Conservation (phyloP, 495 filamentous ascomycete genomes). For the Penicillium pancosmium region DNA sequence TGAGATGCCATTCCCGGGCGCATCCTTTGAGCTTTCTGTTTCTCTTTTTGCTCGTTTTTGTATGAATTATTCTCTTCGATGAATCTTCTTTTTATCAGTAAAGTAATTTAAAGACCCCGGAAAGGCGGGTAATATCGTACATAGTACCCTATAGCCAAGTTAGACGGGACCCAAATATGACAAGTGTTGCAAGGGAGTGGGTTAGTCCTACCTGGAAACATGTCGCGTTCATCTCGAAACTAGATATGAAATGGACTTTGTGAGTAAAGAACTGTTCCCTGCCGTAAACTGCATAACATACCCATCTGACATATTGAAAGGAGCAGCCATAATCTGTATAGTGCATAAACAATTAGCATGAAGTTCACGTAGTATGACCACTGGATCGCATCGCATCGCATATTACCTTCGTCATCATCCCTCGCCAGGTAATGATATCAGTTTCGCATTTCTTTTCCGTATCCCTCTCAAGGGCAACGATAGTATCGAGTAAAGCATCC, state of each 20-base stretch:
- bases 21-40: slow-evolving; percentile 54
- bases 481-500: slow-evolving; percentile 77
- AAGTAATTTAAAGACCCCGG: neutral
- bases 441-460: slow-evolving; percentile 67
- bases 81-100: slow-evolving; percentile 59
- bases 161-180: slow-evolving; percentile 17
- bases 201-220: slow-evolving; percentile 71
- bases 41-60: slow-evolving; percentile 57
- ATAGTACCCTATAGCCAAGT: slow-evolving; percentile 66
- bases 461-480: slow-evolving; percentile 70
- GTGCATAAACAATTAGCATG: neutral
- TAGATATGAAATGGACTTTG: slow-evolving; percentile 33
- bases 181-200: neutral
- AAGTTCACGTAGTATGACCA: no score
- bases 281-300: slow-evolving; percentile 40
- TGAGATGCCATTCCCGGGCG: slow-evolving; percentile 61
- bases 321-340: slow-evolving; percentile 76
- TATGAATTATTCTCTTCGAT: slow-evolving; percentile 86
- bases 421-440: slow-evolving; percentile 90
- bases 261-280: neutral
- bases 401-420: slow-evolving; percentile 95
- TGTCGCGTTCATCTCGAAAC: slow-evolving; percentile 96
- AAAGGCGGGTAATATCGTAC: slow-evolving; percentile 51
- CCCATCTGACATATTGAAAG: slow-evolving; percentile 82
- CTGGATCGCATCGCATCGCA: no score